phyloP scores from a whole-genome alignment of 495 filamentous ascomycete species.

The Penicillium flavigenum region DNA sequence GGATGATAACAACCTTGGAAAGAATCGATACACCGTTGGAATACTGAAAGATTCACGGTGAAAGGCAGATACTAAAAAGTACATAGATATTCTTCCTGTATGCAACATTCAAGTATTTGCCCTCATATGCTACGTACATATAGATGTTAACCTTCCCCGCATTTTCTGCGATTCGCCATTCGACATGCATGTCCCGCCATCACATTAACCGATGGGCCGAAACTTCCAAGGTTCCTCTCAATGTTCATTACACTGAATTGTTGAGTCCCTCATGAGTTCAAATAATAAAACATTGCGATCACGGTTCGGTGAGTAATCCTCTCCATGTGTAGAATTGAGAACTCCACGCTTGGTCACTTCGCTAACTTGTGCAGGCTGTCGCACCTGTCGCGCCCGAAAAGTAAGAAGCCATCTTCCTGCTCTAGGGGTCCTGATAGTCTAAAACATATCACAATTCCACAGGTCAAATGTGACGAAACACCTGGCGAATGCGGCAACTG shows the following conservation, averaged over 20 bases:
- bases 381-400: constrained; percentile 32
- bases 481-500: constrained; percentile 32
- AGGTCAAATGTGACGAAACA: constrained; percentile 36
- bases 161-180: constrained; percentile 3
- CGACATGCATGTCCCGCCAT: background rate
- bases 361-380: constrained; percentile 22
- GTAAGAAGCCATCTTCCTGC: constrained; percentile 10
- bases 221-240: background rate
- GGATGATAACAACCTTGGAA: too few species aligned
- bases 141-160: background rate
- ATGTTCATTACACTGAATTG: background rate
- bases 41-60: too few species aligned
- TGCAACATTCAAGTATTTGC: too few species aligned
- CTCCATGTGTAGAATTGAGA: too few species aligned
- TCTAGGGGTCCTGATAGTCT: background rate
- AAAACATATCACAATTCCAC: background rate
- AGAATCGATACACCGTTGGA: too few species aligned
- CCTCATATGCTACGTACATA: too few species aligned
- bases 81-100: too few species aligned
- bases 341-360: background rate
- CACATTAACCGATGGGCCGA: constrained; percentile 1
- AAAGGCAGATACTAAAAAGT: too few species aligned
- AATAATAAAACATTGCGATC: constrained; percentile 20
- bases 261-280: constrained; percentile 3
- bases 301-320: constrained; percentile 23